A percentile compares a stretch with the other conserved stretches of the same genome.
phyloP scores from a whole-genome alignment of 2,329 filamentous ascomycete genomes.

The Hysterium pulicare region DNA sequence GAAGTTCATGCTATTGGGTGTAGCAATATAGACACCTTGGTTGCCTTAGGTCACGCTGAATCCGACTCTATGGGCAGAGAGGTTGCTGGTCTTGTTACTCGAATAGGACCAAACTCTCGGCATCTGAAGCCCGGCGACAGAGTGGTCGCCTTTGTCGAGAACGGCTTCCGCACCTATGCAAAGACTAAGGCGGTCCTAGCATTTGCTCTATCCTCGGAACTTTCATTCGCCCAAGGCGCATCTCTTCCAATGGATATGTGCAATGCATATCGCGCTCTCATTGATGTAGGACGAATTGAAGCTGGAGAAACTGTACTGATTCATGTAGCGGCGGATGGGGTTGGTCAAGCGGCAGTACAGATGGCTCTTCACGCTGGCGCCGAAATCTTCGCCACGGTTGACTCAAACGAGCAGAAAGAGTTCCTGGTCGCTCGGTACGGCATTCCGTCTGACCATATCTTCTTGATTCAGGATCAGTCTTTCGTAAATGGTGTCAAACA shows the following conservation, averaged over 20 bases:
- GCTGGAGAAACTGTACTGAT: neutral
- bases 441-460: constrained; percentile 22
- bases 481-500: neutral
- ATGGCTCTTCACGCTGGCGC: constrained; percentile 1
- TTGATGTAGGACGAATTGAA: constrained; percentile 10
- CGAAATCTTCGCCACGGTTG: constrained; percentile 16
- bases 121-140: neutral
- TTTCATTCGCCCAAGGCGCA: constrained; percentile 14
- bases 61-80: constrained; percentile 6
- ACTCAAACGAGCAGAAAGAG: constrained; percentile 8
- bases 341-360: constrained; percentile 7
- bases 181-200: neutral
- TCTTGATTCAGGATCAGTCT: constrained; percentile 14
- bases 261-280: constrained; percentile 14
- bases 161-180: constrained; percentile 11
- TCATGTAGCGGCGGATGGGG: constrained; percentile 6
- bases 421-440: constrained; percentile 11
- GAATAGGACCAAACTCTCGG: neutral
- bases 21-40: constrained; percentile 6
- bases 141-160: constrained; percentile 8
- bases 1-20: constrained; percentile 4
- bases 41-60: neutral
- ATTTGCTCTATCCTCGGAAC: constrained; percentile 10
- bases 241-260: constrained; percentile 12
- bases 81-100: neutral